Evolutionary conservation across 768 basidiomycete species (phyloP), one percentile per base, ranked within the genome.

Genomic region (Agaricus subrufescens): DNA sequence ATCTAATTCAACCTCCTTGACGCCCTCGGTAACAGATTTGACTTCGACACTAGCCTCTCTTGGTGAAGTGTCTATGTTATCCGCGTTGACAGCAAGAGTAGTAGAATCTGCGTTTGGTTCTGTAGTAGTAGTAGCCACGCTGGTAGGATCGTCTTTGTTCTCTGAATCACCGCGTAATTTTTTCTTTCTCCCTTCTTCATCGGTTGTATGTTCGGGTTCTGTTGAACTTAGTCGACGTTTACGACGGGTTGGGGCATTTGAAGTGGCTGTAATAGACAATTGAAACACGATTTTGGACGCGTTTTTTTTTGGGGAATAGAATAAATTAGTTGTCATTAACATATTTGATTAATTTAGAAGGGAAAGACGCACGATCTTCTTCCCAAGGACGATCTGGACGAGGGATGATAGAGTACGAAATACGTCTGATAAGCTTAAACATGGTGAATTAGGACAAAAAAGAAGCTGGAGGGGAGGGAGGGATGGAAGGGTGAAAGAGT

Each of bases 381-480:
- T 79, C 78, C 89, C 88, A 89, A 34, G 87, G 85, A 57, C 86
- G 76, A 69, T 89, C 88, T 26, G 84, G 79, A 52, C 87, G 81
- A 27, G 85, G 83, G 62, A 88, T 80, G 23, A 88, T 75, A 12
- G 84, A 83, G 63, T 79, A 76, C 0, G 88, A 89, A 58, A 89
- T 83, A 45, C 87, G 83, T 61, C 88, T 79, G 61, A 90, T 70
- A 60, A 90, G 75, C 60, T 79, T 78, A 71, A 88, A 88, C 88
- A 90, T 87, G 27, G 39, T 56, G 40, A 2, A 29, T 3, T 19
- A 25, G 51, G 43, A 1, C 5, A 27, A 7, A 19, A n/a, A 10
- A 3, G 39, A 26, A 51, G 14, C 42, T 51, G 39, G 42, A 8
- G 42, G 9, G 19, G 38, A 45, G 19, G 30, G 43, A 38, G 43